These are phyloP conservation scores for Colletotrichum higginsianum DNA, from an alignment of 2,329 filamentous ascomycete species.

Conservation along the genomic window DNA sequence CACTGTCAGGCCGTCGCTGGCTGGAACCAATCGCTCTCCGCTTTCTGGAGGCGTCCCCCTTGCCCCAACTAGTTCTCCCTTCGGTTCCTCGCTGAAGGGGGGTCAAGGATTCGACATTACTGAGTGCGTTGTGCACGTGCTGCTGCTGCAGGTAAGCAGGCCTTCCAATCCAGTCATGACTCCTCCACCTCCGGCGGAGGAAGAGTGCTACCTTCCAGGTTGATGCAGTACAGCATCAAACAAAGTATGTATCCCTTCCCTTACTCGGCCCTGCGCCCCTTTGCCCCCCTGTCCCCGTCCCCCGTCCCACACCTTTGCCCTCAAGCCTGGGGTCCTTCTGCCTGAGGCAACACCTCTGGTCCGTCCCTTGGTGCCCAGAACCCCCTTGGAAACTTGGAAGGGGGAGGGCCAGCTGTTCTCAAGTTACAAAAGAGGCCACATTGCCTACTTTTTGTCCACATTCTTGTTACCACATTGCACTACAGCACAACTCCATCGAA, in stretches of 20 bases:
- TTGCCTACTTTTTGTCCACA: slow-evolving; percentile 17
- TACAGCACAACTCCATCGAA: slow-evolving; percentile 12
- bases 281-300: slow-evolving; percentile 2
- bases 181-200: slow-evolving; percentile 8
- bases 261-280: slow-evolving; percentile 17
- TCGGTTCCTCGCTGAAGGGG: background rate
- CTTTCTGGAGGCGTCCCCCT: slow-evolving; percentile 4
- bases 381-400: slow-evolving; percentile 23
- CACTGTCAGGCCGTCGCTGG: slow-evolving; percentile 8
- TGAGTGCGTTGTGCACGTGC: slow-evolving; percentile 6
- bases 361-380: slow-evolving; percentile 20
- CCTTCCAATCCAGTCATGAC: background rate
- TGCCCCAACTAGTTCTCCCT: slow-evolving; percentile 12
- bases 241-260: slow-evolving; percentile 5
- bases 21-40: slow-evolving; percentile 20
- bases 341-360: slow-evolving; percentile 26
- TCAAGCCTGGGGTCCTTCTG: background rate
- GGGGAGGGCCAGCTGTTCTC: slow-evolving; percentile 39
- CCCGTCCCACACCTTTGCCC: slow-evolving; percentile 5
- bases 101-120: background rate
- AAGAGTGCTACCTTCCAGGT: background rate
- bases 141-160: no score
- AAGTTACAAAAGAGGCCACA: slow-evolving; percentile 45
- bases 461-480: slow-evolving; percentile 8
- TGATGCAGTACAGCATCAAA: slow-evolving; percentile 1